phyloP scores from a whole-genome alignment of 2,329 filamentous ascomycete species.

The Aspergillus nomiae region DNA sequence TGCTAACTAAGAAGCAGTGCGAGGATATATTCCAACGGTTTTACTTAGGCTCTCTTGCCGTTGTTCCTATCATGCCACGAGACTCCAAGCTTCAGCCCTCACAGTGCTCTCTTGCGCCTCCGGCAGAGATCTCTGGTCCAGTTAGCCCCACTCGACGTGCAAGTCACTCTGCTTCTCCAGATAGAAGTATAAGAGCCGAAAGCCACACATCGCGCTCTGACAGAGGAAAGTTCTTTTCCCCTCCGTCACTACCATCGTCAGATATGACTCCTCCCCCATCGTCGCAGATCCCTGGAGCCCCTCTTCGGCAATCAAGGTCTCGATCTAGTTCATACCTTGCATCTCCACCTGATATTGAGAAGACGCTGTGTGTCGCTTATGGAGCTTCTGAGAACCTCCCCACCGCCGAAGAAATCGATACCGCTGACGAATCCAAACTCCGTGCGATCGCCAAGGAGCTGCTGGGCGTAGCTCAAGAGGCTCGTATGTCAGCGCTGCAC shows the following conservation, averaged over 20 bases:
- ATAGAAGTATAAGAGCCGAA: constrained; percentile 32
- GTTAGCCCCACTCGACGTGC: constrained; percentile 35
- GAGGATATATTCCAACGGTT: constrained; percentile 23
- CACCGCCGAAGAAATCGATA: constrained; percentile 54
- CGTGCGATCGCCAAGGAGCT: constrained; percentile 58
- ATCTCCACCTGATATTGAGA: constrained; percentile 53
- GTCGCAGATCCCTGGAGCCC: constrained; percentile 54
- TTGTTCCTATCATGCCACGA: constrained; percentile 35
- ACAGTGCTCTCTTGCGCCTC: constrained; percentile 39
- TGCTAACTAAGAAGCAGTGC: constrained; percentile 25
- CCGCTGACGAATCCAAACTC: constrained; percentile 55
- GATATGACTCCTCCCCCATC: constrained; percentile 66
- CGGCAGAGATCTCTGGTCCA: constrained; percentile 41
- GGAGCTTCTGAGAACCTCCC: constrained; percentile 48
- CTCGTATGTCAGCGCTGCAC: constrained; percentile 83
- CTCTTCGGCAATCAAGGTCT: constrained; percentile 45
- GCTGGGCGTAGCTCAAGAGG: constrained; percentile 59
- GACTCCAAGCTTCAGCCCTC: constrained; percentile 28
- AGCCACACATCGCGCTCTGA: constrained; percentile 37
- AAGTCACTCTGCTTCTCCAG: constrained; percentile 40
- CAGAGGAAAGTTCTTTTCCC: constrained; percentile 40
- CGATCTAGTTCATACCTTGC: constrained; percentile 37
- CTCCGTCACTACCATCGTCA: constrained; percentile 49
- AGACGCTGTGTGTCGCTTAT: constrained; percentile 44
- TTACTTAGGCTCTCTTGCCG: constrained; percentile 12